These are phyloP conservation scores for Thalassiosira livingstoniorum DNA, from an alignment of 352 stramenopile genomes.

Conservation along the genomic window DNA sequence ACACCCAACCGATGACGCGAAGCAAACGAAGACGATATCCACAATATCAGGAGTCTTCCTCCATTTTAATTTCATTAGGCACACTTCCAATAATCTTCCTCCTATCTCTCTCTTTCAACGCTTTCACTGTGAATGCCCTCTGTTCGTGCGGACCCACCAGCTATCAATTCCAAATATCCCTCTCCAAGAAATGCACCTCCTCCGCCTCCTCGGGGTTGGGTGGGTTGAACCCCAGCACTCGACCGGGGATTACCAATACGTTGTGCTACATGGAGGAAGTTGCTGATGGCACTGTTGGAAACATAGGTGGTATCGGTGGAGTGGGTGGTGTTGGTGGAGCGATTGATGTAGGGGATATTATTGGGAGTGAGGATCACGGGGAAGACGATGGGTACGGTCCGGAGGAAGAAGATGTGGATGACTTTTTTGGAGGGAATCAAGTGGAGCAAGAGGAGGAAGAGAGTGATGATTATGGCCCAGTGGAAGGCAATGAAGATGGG, in stretches of 20 bases:
- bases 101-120: too few species aligned
- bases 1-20: too few species aligned
- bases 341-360: background rate
- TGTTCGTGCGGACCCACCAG: too few species aligned
- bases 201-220: background rate
- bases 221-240: too few species aligned
- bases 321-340: background rate
- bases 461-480: background rate
- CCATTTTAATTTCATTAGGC: too few species aligned
- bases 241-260: background rate
- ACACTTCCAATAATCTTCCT: too few species aligned
- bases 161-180: constrained; percentile 6
- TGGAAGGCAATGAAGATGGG: too few species aligned
- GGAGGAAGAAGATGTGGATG: background rate
- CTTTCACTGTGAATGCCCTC: too few species aligned
- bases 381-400: background rate
- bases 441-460: background rate
- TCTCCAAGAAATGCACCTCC: background rate
- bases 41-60: too few species aligned
- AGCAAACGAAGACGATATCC: too few species aligned
- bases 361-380: background rate
- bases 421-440: background rate
- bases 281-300: background rate
- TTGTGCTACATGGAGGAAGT: constrained; percentile 15
- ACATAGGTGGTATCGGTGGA: background rate